These are phyloP conservation scores for Ogataea nitratoaversa DNA, from an alignment of 805 yeast species.

Conservation along the genomic window DNA sequence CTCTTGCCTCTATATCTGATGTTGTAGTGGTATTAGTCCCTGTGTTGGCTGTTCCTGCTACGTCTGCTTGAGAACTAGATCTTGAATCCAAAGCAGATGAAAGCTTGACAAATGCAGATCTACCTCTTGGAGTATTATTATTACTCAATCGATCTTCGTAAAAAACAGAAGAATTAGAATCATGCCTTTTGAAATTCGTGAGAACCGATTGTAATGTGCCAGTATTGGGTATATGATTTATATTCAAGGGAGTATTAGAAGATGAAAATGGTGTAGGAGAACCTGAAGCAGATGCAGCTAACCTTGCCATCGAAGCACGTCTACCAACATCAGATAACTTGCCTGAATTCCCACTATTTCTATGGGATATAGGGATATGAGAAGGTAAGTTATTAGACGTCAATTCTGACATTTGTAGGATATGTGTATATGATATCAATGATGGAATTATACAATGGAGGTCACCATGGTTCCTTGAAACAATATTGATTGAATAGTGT, in stretches of 20 bases:
- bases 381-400: slow-evolving; percentile 8
- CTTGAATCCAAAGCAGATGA: slow-evolving; percentile 1
- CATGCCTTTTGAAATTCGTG: slow-evolving; percentile 11
- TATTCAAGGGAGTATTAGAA: too few species aligned
- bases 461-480: too few species aligned
- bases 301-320: slow-evolving; percentile 31
- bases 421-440: too few species aligned
- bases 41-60: neutral
- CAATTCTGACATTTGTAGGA: slow-evolving; percentile 15
- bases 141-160: slow-evolving; percentile 12
- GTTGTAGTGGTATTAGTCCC: neutral
- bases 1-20: too few species aligned
- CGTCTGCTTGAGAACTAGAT: neutral
- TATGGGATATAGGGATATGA: slow-evolving; percentile 7
- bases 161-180: slow-evolving; percentile 22
- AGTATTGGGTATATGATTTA: too few species aligned
- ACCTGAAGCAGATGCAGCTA: slow-evolving; percentile 27
- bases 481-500: too few species aligned
- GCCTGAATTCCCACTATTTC: too few species aligned
- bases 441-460: too few species aligned
- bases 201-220: too few species aligned
- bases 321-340: slow-evolving; percentile 22
- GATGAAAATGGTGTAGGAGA: slow-evolving; percentile 11
- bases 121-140: slow-evolving; percentile 4
- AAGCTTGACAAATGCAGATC: neutral